Base-by-base conservation (phyloP, 2,329 filamentous ascomycete species). In the Trichoderma sp. region DNA sequence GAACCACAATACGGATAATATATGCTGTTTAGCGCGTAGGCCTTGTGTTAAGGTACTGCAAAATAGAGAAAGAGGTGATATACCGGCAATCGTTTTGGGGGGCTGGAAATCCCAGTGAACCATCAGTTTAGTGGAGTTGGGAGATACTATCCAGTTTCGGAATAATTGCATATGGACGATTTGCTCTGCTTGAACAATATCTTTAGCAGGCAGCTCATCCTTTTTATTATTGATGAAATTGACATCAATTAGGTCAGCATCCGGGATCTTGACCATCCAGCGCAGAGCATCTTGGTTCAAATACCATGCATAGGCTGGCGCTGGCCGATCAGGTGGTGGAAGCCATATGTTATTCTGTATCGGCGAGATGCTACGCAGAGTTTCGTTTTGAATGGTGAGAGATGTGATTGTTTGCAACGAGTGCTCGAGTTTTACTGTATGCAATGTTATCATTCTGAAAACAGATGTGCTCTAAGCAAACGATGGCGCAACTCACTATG, bases 21-120 rank as follows among this genome's bases (percentile, higher is more conserved):
- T 34, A 2, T 19, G 13, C 7, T 37, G n/a, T 35, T 37, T 63
- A 6, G 22, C 6, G 15, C 42, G 29, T n/a, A 63, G 29, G 5
- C 37, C 59, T 37, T 63, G 59, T 10, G 45, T 37, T 12, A 63
- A 2, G 4, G 59, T 63, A n/a, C 27, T 37, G 48, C 59, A 63
- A n/a, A 63, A 63, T 5, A 63, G n/a, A n/a, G 59, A 63, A 2
- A 63, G 45, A n/a, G 59, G 42, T 1, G 59, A 63, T 13, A 63
- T 12, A 5, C 25, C 19, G 7, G 42, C 42, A 10, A 48, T n/a
- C 1, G 9, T 29, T 15, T 39, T 34, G 37, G 42, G 59, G 4
- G 29, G 59, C 10, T 27, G 42, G 42, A 52, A 27, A 27, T 52
- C 34, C 29, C 59, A 48, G 22, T 63, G 42, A 2, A 63, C 39